Evolutionary conservation across 306 rosid species (phyloP).

Genomic region (Acacia crassicarpa): DNA sequence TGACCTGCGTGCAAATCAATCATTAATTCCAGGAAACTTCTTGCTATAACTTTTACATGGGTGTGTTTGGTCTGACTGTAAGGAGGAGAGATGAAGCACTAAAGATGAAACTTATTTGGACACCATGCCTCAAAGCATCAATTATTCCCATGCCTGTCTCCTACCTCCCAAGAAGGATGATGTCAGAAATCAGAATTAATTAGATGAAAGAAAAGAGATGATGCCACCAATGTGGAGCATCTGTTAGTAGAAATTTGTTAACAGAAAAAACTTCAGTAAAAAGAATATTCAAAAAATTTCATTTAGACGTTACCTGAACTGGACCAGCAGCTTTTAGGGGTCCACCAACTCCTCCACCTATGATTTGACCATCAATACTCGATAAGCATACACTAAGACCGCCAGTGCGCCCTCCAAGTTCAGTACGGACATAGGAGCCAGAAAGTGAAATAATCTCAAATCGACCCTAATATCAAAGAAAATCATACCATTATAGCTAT

Average conservation of each 20-base stretch:
- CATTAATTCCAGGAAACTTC: conserved; percentile 21
- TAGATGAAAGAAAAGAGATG: too few relatives aligned
- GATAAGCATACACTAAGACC: conserved; percentile 90
- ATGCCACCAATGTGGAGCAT: not conserved
- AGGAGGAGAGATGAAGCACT: not conserved
- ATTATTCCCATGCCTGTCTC: not conserved
- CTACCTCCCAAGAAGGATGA: conserved; percentile 5
- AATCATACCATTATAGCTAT: conserved; percentile 20
- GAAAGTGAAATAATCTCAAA: conserved; percentile 89
- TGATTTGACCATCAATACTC: conserved; percentile 80
- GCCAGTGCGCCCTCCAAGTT: conserved; percentile 66
- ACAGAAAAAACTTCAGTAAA: not conserved
- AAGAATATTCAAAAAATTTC: not conserved
- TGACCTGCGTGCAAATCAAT: conserved; percentile 57
- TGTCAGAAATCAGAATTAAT: not conserved
- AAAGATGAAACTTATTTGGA: not conserved
- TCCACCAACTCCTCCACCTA: conserved; percentile 98
- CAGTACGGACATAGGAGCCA: conserved; percentile 88
- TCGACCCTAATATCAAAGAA: conserved; percentile 64
- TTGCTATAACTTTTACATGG: not conserved
- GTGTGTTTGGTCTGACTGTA: conserved; percentile 18
- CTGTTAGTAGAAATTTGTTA: not conserved
- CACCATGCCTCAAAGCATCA: not conserved
- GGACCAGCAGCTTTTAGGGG: conserved; percentile 92
- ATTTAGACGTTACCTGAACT: conserved; percentile 73